Base-by-base conservation (phyloP, 1,284 basidiomycete genomes). In the Polyporus tsugae region DNA sequence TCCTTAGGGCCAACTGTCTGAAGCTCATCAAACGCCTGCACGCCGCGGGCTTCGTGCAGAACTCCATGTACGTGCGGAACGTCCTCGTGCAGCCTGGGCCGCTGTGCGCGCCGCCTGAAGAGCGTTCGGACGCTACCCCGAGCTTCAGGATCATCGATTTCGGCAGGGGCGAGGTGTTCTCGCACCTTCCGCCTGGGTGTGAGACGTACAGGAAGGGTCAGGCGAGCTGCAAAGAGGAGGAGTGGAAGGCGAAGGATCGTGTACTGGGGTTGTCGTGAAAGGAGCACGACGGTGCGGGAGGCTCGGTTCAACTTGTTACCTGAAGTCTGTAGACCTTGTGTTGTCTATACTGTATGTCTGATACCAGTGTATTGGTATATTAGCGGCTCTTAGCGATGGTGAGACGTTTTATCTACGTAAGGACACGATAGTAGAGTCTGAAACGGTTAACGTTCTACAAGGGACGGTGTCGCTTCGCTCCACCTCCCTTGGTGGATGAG, bases 61-160 rank as follows among this genome's bases (percentile, higher is more conserved):
- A 76, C 39, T 87, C 86, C 0, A 68, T 81, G 39, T 80, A 76
- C 59, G 44, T 13, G 33, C 82, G 85, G n/a, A 87, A 87, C 74
- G 79, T 87, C 29, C 72, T 87, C 53, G 73, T 80, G 25, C 83
- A 85, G 70, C 77, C 78, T 0, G 86, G 85, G 0, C 84, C 85
- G 9, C 73, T 86, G 44, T 76, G 73, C 5, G 71, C 70, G 6
- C 78, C 76, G 0, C 82, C 79, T 39, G 35, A 38, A 6, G 5
- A 61, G 64, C 59, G 73, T 63, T 73, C 74, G 41, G 35, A 70
- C 63, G 65, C 70, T 17, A 72, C 67, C 11, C 80, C 76, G 59
- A 82, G 82, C 70, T 87, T 84, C 74, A 78, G 86, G 19, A 71
- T 87, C 71, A 86, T 87, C 66, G 86, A 87, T 72, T 87, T 87